Percentiles rank a stretch among this genome's conserved stretches.
Evolutionary conservation across 2,329 filamentous ascomycete species (phyloP).

Genomic region (Verticillium alfalfae): DNA sequence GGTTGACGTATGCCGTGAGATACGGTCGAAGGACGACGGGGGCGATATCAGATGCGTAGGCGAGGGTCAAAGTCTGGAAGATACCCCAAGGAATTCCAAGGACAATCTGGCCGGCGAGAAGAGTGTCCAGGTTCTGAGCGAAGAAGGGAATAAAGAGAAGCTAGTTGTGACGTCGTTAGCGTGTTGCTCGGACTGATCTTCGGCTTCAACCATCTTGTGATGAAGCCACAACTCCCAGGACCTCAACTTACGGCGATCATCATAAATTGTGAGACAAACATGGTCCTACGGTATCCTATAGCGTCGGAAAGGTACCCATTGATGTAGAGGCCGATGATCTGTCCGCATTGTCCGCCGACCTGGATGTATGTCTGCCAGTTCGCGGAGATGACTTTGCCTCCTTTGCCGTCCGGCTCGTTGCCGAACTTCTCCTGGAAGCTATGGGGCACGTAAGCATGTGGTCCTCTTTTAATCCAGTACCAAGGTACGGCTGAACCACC

Average conservation of each 20-base stretch:
- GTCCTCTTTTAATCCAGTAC: too few species aligned
- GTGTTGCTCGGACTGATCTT: too few species aligned
- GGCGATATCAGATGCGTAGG: slow-evolving; percentile 48
- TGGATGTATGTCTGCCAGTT: slow-evolving; percentile 53
- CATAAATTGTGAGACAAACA: slow-evolving; percentile 37
- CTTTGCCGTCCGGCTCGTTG: slow-evolving; percentile 20
- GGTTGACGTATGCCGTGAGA: slow-evolving; percentile 49
- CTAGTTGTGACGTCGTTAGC: too few species aligned
- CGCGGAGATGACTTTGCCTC: slow-evolving; percentile 41
- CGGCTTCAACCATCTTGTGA: too few species aligned
- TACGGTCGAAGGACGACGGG: slow-evolving; percentile 44
- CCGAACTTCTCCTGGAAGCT: slow-evolving; percentile 40
- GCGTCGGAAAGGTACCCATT: slow-evolving; percentile 47
- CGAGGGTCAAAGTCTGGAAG: slow-evolving; percentile 45
- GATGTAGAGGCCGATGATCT: slow-evolving; percentile 49
- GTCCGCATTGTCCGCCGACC: slow-evolving; percentile 47
- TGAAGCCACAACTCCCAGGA: too few species aligned
- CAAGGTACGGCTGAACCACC: too few species aligned
- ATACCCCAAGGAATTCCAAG: slow-evolving; percentile 46
- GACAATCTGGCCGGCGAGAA: slow-evolving; percentile 41
- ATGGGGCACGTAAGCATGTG: neutral
- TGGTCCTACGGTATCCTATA: slow-evolving; percentile 44
- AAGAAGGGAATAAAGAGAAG: slow-evolving; percentile 53
- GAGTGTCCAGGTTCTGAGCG: slow-evolving; percentile 36
- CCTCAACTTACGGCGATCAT: slow-evolving; percentile 25